A percentile compares a stretch with the other conserved stretches of the same genome.
Conservation (phyloP, 768 basidiomycete species). For the Dictyophora rubrovolvata region DNA sequence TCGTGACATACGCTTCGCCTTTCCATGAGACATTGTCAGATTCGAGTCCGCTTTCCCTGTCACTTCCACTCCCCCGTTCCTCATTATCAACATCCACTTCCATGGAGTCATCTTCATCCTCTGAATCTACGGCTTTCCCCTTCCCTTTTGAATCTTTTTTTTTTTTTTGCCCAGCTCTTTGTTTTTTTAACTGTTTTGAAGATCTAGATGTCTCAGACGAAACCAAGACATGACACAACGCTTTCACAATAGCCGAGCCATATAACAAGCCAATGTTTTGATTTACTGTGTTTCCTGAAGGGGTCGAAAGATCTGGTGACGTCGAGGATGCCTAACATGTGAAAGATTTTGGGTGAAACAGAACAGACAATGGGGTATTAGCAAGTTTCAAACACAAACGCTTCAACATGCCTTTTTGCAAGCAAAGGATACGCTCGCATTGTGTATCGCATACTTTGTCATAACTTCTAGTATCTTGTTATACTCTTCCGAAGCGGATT, state of each 20-base stretch:
- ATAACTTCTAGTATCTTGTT: constrained; percentile 83
- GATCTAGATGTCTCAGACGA: constrained; percentile 19
- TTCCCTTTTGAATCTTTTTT: constrained; percentile 1
- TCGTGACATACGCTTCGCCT: constrained; percentile 70
- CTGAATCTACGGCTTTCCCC: constrained; percentile 18
- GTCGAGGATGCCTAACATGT: constrained; percentile 51
- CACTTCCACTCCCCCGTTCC: constrained; percentile 20
- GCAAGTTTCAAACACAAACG: background rate
- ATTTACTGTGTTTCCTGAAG: constrained; percentile 49
- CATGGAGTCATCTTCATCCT: constrained; percentile 9
- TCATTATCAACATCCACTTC: constrained; percentile 17
- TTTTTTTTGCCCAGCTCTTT: background rate
- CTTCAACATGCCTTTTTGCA: constrained; percentile 73
- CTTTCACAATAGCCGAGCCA: constrained; percentile 68
- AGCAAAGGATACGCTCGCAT: constrained; percentile 74
- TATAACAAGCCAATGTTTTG: constrained; percentile 76
- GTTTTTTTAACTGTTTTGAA: background rate
- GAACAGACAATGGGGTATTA: too few species aligned
- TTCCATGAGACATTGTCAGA: constrained; percentile 46
- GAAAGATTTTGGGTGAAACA: background rate
- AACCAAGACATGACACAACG: constrained; percentile 38
- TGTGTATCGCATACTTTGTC: constrained; percentile 90
- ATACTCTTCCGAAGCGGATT: constrained; percentile 84
- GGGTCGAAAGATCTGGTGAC: constrained; percentile 74
- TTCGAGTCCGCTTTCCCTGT: constrained; percentile 22